Percentiles rank a stretch among this genome's conserved stretches.
These are phyloP conservation scores for Trichoderma aggressivum DNA, from an alignment of 2,329 filamentous ascomycete genomes.

Conservation along the genomic window DNA sequence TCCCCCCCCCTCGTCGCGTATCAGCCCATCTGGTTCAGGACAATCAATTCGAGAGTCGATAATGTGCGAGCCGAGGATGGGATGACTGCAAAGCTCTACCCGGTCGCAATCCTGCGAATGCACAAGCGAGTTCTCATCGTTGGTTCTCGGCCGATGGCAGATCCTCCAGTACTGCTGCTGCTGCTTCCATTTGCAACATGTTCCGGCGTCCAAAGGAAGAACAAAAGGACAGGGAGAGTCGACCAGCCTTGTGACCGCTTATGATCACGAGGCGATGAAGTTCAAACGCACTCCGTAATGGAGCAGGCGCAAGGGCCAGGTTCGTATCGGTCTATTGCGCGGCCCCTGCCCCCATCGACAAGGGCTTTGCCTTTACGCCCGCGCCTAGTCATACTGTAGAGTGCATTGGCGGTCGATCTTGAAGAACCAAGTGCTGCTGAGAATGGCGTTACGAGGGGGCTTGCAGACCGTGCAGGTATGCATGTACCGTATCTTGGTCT, in stretches of 20 bases:
- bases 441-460: not conserved
- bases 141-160: not conserved
- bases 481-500: not conserved
- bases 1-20: not conserved
- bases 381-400: slow-evolving; percentile 9
- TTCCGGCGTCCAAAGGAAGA: not conserved
- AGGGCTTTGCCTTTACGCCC: slow-evolving; percentile 11
- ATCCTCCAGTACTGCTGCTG: not conserved
- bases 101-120: not conserved
- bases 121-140: not conserved
- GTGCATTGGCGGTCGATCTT: slow-evolving; percentile 19
- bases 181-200: not conserved
- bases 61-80: not conserved
- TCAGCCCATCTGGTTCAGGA: not conserved
- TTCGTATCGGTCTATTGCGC: slow-evolving; percentile 14
- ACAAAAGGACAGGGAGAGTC: not conserved
- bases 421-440: not conserved
- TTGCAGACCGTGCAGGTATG: not conserved
- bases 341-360: slow-evolving; percentile 1
- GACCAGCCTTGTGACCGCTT: slow-evolving; percentile 13
- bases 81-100: not conserved
- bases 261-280: slow-evolving; percentile 17
- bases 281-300: slow-evolving; percentile 1
- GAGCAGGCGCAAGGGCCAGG: slow-evolving; percentile 10
- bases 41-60: not conserved